A percentile compares a stretch with the other conserved stretches of the same genome.
Evolutionary conservation across 306 rosid species (phyloP).

Genomic region (Psophocarpus tetragonolobus): DNA sequence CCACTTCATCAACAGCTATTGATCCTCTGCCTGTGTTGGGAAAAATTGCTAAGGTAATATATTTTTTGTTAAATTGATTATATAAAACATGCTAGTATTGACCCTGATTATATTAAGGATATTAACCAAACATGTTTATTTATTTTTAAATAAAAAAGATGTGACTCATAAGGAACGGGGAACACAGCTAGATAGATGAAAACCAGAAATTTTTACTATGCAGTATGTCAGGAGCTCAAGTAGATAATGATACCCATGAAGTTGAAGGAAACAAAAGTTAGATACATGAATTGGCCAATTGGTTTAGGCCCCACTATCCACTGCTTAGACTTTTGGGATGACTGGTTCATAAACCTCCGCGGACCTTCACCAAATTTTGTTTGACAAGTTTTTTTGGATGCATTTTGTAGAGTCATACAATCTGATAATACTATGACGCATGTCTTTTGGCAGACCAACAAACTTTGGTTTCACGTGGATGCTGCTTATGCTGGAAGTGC

Average conservation of each 20-base stretch:
- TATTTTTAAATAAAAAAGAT: background rate
- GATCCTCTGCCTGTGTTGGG: conserved; percentile 80
- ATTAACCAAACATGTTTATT: background rate
- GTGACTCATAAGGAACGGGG: background rate
- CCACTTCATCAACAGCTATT: conserved; percentile 92
- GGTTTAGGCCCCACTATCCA: background rate
- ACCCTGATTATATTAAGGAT: conserved; percentile 5
- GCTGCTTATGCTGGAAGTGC: conserved; percentile 99
- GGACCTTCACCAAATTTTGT: conserved; percentile 1
- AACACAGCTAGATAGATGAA: conserved; percentile 18
- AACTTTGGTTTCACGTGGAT: conserved; percentile 92
- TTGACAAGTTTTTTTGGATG: background rate
- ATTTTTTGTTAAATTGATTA: conserved; percentile 24
- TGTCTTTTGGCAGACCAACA: conserved; percentile 53
- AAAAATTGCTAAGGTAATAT: conserved; percentile 67
- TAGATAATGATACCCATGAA: background rate
- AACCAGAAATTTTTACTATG: conserved; percentile 16
- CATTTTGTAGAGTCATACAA: conserved; percentile 24
- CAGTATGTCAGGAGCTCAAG: conserved; percentile 15
- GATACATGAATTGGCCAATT: background rate
- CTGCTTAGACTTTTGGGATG: background rate
- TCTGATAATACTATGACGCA: conserved; percentile 25
- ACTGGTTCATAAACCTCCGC: background rate
- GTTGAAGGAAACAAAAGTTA: background rate
- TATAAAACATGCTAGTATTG: conserved; percentile 4